Conservation (phyloP, 1,139 yeast genomes). For the Saccharomycopsis crataegensis region DNA sequence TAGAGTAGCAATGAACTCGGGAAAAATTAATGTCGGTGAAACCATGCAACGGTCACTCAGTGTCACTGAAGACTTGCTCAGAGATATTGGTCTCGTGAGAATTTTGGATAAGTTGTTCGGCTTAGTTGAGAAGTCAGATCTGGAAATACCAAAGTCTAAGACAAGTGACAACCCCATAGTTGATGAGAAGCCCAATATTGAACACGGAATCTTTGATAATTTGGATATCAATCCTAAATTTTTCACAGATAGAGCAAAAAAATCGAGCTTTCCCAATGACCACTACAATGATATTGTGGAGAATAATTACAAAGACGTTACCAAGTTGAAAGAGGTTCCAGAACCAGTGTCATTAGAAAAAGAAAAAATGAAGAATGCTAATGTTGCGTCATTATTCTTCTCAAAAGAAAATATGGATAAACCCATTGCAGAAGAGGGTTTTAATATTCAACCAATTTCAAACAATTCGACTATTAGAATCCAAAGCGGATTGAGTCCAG, state of each 20-base stretch:
- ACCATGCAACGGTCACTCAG: constrained; percentile 34
- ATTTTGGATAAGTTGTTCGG: constrained; percentile 26
- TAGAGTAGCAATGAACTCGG: constrained; percentile 29
- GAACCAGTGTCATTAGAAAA: constrained; percentile 4
- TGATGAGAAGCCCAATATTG: no score
- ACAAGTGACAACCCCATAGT: neutral
- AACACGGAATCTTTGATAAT: neutral
- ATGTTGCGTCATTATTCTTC: neutral
- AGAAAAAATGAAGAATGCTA: neutral
- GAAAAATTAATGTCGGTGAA: constrained; percentile 29
- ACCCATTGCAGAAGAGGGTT: no score
- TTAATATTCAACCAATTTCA: no score
- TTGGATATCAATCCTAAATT: constrained; percentile 7
- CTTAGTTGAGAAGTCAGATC: neutral
- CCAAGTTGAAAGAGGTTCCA: constrained; percentile 2
- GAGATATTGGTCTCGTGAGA: constrained; percentile 32
- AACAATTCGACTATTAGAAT: no score
- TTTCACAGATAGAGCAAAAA: constrained; percentile 5
- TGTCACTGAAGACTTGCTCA: constrained; percentile 32
- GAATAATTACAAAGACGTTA: neutral
- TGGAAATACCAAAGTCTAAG: neutral
- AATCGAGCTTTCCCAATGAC: neutral
- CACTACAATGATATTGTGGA: neutral
- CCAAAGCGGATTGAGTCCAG: no score
- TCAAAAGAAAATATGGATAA: neutral